Evolutionary conservation across 2,329 filamentous ascomycete species (phyloP), one percentile per base, ranked within the genome.

Genomic region (Trichoderma koningiopsis): DNA sequence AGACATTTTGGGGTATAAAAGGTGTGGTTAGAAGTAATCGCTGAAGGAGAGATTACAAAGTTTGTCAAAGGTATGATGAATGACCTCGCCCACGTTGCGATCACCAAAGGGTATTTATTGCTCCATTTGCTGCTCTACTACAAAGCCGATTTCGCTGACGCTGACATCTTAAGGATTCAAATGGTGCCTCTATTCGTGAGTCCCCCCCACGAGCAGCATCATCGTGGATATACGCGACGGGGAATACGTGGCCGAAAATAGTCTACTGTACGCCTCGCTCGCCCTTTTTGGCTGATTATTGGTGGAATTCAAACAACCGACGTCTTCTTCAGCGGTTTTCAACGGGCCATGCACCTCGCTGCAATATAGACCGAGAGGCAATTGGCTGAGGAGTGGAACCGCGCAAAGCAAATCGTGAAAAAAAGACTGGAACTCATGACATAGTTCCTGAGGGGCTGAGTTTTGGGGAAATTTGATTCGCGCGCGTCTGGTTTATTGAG

Each of bases 1-100:
- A 14, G 60, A 33, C 68, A 69, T 69, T 61, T 81, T 40, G 52
- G 13, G 27, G 40, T n/a, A n/a, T 43, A 43, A 1, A 19, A 43
- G 47, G 2, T 68, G 24, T 33, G 61, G 6, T 56, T 22, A 19
- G 7, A 24, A 24, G n/a, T 24, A 49, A 5, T 11, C 22, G 19
- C 19, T 24, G 47, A 11, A 24, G 11, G 5, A 3, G 47, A 22
- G 22, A 49, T 8, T 10, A 49, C 10, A 29, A 27, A 57, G 7
- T 19, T 19, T 35, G 40, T 52, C 11, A 31, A 67, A 43, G 40
- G 22, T 13, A 35, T 19, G 11, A 67, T 37, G 31, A 59, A 56
- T 19, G 52, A 29, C 63, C 19, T 14, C 60, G 22, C 24, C 37
- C 53, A 35, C 35, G 56, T n/a, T 22, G 60, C 37, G 63, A 27